These are phyloP conservation scores for Candida endomychidarum DNA, from an alignment of 805 yeast species.

Conservation along the genomic window DNA sequence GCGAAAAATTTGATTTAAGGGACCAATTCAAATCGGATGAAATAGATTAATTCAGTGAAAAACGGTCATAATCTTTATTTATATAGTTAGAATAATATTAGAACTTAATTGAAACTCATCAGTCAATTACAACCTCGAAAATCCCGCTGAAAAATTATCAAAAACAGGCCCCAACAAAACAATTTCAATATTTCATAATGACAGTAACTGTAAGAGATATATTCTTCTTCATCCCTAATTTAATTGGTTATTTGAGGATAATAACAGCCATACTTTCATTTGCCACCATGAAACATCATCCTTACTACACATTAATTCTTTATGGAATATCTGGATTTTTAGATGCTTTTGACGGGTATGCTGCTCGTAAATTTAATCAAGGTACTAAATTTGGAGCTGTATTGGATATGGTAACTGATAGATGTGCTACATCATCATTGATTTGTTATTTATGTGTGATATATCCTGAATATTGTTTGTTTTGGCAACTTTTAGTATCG, in stretches of 20 bases:
- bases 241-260: constrained; percentile 87
- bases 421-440: constrained; percentile 94
- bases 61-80: too few species aligned
- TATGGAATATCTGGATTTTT: constrained; percentile 87
- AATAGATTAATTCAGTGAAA: too few species aligned
- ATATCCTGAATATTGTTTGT: constrained; percentile 66
- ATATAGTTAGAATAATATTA: too few species aligned
- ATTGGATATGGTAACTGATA: constrained; percentile 96
- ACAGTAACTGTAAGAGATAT: constrained; percentile 50
- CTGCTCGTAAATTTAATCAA: constrained; percentile 87
- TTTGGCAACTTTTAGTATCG: constrained; percentile 83
- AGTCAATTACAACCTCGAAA: not conserved
- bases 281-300: constrained; percentile 79
- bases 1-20: constrained; percentile 7
- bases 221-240: constrained; percentile 81
- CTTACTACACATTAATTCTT: constrained; percentile 69
- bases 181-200: too few species aligned
- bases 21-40: not conserved
- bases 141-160: too few species aligned
- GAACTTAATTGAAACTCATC: not conserved
- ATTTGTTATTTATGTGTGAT: constrained; percentile 80
- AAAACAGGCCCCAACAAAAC: too few species aligned
- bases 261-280: constrained; percentile 79
- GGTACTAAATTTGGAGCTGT: constrained; percentile 94
- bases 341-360: constrained; percentile 95